These are phyloP conservation scores for Myxozyma kluyveri DNA, from an alignment of 805 yeast species.

Conservation along the genomic window DNA sequence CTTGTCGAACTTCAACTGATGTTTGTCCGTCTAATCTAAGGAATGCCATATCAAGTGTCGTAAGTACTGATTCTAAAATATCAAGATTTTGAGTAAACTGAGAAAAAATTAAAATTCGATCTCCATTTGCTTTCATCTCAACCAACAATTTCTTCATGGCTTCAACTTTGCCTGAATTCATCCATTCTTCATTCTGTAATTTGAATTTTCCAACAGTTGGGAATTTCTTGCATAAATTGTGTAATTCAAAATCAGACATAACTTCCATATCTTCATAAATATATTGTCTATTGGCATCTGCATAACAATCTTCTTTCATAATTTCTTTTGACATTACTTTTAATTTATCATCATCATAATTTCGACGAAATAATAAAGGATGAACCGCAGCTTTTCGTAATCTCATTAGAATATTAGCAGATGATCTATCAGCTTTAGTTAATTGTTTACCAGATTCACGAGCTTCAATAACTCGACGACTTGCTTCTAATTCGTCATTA, in stretches of 20 bases:
- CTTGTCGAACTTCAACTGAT: constrained; percentile 88
- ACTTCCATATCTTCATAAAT: constrained; percentile 92
- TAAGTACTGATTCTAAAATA: constrained; percentile 73
- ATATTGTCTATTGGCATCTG: constrained; percentile 68
- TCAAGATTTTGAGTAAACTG: constrained; percentile 91
- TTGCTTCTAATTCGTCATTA: constrained; percentile 50
- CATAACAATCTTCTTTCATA: constrained; percentile 75
- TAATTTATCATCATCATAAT: constrained; percentile 56
- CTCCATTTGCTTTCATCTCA: constrained; percentile 52
- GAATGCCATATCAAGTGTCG: constrained; percentile 63
- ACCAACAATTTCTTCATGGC: constrained; percentile 58
- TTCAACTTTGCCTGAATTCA: constrained; percentile 70
- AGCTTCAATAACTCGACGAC: constrained; percentile 35
- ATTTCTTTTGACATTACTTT: constrained; percentile 71
- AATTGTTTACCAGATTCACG: constrained; percentile 35
- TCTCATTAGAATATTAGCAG: constrained; percentile 77
- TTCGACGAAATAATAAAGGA: constrained; percentile 74
- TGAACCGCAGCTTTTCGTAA: constrained; percentile 91
- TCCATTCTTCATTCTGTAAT: constrained; percentile 49
- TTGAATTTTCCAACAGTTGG: constrained; percentile 59
- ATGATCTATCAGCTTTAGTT: constrained; percentile 42
- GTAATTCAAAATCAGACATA: constrained; percentile 88
- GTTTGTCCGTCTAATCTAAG: constrained; percentile 92
- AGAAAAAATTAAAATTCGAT: constrained; percentile 78
- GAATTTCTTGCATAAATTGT: constrained; percentile 68